A percentile compares a stretch with the other conserved stretches of the same genome.
These are phyloP conservation scores for Herpomyces periplanetae DNA, from an alignment of 2,329 filamentous ascomycete genomes.

Conservation along the genomic window DNA sequence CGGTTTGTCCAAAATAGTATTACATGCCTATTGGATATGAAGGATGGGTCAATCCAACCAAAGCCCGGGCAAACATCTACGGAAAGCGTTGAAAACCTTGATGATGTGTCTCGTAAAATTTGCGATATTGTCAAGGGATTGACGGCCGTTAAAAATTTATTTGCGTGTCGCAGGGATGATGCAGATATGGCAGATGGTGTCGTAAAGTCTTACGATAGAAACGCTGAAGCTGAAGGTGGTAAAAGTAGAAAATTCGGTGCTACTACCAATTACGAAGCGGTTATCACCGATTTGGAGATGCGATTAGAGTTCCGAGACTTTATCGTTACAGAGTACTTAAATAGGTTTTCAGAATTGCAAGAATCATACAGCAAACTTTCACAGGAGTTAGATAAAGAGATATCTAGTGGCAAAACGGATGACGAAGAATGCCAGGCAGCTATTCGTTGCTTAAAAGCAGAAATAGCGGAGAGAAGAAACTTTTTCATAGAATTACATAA, in stretches of 20 bases:
- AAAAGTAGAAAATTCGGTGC: constrained; percentile 2
- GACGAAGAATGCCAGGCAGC: constrained; percentile 18
- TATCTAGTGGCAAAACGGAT: too few species aligned
- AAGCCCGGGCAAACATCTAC: too few species aligned
- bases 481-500: too few species aligned
- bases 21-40: too few species aligned
- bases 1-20: too few species aligned
- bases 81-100: constrained; percentile 5
- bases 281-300: constrained; percentile 10
- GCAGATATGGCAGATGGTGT: constrained; percentile 5
- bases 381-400: constrained; percentile 23
- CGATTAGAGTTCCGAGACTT: constrained; percentile 15
- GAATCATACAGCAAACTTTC: constrained; percentile 23
- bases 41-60: too few species aligned
- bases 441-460: too few species aligned
- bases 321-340: constrained; percentile 24
- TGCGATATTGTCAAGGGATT: constrained; percentile 14
- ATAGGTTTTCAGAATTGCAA: constrained; percentile 33
- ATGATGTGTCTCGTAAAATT: constrained; percentile 9
- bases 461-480: too few species aligned
- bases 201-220: constrained; percentile 3
- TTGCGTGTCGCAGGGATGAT: too few species aligned
- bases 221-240: constrained; percentile 1
- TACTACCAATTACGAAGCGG: constrained; percentile 9
- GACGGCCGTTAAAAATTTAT: too few species aligned